Conservation (phyloP, 1,139 yeast genomes). For the Pichia sp. region DNA sequence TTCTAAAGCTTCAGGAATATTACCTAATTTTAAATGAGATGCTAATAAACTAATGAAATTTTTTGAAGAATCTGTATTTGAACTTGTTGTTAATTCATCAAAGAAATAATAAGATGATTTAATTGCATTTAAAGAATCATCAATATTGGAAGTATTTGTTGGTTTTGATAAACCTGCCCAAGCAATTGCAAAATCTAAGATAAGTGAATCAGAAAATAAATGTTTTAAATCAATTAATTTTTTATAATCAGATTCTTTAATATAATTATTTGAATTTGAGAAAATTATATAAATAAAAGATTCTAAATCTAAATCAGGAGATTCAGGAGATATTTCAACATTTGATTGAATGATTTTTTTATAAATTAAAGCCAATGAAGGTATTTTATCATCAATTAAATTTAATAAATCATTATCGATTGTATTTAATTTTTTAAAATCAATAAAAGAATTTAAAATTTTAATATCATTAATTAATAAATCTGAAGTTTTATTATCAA, state of each 20-base stretch:
- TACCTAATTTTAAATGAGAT: constrained; percentile 35
- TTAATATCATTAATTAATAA: constrained; percentile 11
- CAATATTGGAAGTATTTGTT: neutral
- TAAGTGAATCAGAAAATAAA: constrained; percentile 21
- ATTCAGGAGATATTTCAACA: neutral
- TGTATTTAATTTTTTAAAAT: constrained; percentile 3
- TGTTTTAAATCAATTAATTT: constrained; percentile 8
- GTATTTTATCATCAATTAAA: constrained; percentile 8
- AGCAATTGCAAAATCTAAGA: constrained; percentile 25
- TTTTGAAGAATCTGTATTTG: constrained; percentile 27
- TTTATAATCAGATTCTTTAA: constrained; percentile 3
- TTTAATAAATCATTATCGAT: constrained; percentile 7
- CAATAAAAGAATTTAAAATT: constrained; percentile 8
- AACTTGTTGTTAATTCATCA: constrained; percentile 26
- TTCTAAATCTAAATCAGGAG: constrained; percentile 15
- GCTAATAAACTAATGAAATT: constrained; percentile 33
- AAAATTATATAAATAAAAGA: constrained; percentile 8
- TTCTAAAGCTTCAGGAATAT: constrained; percentile 38
- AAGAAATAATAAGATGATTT: constrained; percentile 27
- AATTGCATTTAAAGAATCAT: constrained; percentile 16
- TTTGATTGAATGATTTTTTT: constrained; percentile 8
- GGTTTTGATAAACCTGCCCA: constrained; percentile 21
- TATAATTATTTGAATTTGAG: constrained; percentile 3
- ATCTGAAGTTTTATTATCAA: constrained; percentile 12
- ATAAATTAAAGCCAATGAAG: constrained; percentile 11